Conservation (phyloP, 805 yeast species). For the Zygoascus tannicola region DNA sequence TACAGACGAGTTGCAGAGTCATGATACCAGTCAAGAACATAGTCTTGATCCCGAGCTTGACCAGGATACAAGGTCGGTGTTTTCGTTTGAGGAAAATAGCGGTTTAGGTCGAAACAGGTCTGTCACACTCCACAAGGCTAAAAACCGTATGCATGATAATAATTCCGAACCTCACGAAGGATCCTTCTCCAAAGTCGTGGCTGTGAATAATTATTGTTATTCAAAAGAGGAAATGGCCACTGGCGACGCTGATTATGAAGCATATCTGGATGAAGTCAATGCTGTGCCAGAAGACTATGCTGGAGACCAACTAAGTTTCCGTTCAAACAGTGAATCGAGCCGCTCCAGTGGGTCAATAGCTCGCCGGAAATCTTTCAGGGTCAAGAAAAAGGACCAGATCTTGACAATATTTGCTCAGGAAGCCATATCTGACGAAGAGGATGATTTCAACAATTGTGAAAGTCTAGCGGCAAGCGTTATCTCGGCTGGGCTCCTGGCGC, state of each 20-base stretch:
- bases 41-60: too few relatives aligned
- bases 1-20: conserved; percentile 3
- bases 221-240: background rate
- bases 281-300: conserved; percentile 33
- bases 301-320: conserved; percentile 4
- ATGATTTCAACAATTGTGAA: too few relatives aligned
- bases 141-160: too few relatives aligned
- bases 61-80: conserved; percentile 27
- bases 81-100: conserved; percentile 47
- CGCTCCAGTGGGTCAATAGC: background rate
- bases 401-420: conserved; percentile 10
- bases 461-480: too few relatives aligned
- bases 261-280: conserved; percentile 43
- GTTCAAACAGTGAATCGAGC: background rate
- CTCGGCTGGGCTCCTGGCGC: too few relatives aligned
- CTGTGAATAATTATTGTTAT: background rate
- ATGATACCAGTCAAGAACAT: too few relatives aligned
- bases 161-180: background rate
- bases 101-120: conserved; percentile 37
- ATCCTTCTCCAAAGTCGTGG: background rate
- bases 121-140: conserved; percentile 40
- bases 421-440: background rate
- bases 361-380: conserved; percentile 10
- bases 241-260: conserved; percentile 32
- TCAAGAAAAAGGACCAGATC: conserved; percentile 10